These are phyloP conservation scores for Aspergillus leporis DNA, from an alignment of 495 filamentous ascomycete species.

Conservation along the genomic window DNA sequence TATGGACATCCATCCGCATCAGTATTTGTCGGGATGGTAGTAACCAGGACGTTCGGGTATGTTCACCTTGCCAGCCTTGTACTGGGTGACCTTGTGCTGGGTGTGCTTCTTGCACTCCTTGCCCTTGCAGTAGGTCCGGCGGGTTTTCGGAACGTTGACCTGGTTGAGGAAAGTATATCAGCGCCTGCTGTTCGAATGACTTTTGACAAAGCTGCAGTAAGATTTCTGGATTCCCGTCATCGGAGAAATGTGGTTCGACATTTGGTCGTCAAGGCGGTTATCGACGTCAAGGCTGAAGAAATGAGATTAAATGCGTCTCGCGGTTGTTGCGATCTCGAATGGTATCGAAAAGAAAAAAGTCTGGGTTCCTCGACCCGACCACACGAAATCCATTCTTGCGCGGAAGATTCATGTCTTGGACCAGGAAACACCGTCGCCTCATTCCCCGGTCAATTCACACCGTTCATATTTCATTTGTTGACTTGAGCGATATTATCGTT, in stretches of 20 bases:
- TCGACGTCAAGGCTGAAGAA: background rate
- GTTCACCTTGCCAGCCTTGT: constrained; percentile 89
- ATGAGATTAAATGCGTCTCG: background rate
- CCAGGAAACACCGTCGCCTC: background rate
- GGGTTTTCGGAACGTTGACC: constrained; percentile 90
- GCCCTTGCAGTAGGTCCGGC: constrained; percentile 93
- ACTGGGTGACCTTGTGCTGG: constrained; percentile 94
- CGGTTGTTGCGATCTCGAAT: background rate
- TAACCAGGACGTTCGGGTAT: constrained; percentile 9
- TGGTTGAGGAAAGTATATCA: constrained; percentile 40
- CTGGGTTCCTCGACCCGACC: constrained; percentile 1
- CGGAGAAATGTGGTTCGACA: constrained; percentile 15
- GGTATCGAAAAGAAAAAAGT: background rate
- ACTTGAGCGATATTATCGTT: background rate
- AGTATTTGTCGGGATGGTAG: constrained; percentile 20
- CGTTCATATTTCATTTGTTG: background rate
- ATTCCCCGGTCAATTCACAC: background rate
- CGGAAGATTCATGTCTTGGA: background rate
- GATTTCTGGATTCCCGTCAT: constrained; percentile 12
- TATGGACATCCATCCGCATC: constrained; percentile 36
- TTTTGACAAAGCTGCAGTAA: constrained; percentile 3
- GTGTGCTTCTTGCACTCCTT: constrained; percentile 93
- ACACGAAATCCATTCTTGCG: background rate
- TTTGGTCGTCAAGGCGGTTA: background rate
- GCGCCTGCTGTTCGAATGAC: constrained; percentile 20